phyloP scores from a whole-genome alignment of 2,329 filamentous ascomycete species.

The Sporothrix inflata region DNA sequence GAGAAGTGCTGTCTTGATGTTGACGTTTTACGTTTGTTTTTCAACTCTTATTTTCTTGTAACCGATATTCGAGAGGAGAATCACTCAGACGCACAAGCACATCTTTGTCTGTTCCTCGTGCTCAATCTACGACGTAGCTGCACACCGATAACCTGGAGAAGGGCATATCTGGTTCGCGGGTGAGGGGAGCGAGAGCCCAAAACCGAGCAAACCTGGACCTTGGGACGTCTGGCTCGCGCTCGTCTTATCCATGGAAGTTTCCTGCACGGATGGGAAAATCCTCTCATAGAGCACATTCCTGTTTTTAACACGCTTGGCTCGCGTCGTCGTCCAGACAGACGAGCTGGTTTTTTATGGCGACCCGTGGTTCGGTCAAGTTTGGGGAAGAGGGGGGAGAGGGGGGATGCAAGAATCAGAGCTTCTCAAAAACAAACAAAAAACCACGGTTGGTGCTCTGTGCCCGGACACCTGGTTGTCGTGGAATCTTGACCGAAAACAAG shows the following conservation, averaged over 20 bases:
- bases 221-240: background rate
- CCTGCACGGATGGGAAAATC: background rate
- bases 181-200: background rate
- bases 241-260: background rate
- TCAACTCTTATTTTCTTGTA: background rate
- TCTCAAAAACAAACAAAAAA: background rate
- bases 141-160: slow-evolving; percentile 5
- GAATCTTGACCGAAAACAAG: background rate
- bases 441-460: background rate
- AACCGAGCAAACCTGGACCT: background rate
- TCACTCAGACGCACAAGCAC: background rate
- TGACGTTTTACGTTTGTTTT: background rate
- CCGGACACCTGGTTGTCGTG: background rate
- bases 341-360: background rate
- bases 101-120: background rate
- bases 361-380: slow-evolving; percentile 13
- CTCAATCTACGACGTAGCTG: background rate
- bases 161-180: slow-evolving; percentile 1
- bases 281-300: background rate
- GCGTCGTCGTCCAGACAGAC: no score
- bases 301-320: no score
- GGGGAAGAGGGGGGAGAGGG: background rate
- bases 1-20: background rate
- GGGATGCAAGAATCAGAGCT: slow-evolving; percentile 3
- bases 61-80: background rate